These are phyloP conservation scores for Umbelopsis isabellina DNA, from an alignment of 192 early-diverging fungal species.

Conservation along the genomic window DNA sequence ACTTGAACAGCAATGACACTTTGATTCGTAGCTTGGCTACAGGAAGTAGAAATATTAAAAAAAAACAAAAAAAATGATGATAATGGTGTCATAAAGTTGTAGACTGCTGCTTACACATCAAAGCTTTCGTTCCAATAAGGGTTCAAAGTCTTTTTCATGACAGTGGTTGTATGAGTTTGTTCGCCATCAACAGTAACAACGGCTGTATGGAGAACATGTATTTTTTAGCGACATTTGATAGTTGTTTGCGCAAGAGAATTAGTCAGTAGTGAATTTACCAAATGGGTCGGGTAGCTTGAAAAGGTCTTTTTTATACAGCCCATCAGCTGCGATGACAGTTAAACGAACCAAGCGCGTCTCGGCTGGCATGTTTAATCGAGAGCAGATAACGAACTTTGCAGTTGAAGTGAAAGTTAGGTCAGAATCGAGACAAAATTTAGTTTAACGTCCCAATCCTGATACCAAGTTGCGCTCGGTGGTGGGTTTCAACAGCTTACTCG, in stretches of 20 bases:
- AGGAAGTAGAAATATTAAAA: neutral
- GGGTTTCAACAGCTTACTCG: neutral
- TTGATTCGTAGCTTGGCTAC: slow-evolving; percentile 68
- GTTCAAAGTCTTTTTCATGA: slow-evolving; percentile 86
- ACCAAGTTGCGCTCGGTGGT: slow-evolving; percentile 11
- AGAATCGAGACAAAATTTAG: slow-evolving; percentile 9
- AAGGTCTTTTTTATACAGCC: slow-evolving; percentile 87
- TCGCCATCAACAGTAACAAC: slow-evolving; percentile 94
- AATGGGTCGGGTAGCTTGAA: slow-evolving; percentile 91
- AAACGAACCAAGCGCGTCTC: slow-evolving; percentile 85
- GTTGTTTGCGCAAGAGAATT: slow-evolving; percentile 66
- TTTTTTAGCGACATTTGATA: slow-evolving; percentile 67
- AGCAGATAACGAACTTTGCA: neutral
- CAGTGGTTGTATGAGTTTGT: slow-evolving; percentile 91
- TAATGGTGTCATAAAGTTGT: neutral
- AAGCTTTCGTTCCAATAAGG: slow-evolving; percentile 95
- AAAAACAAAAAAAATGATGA: neutral
- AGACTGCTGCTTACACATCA: slow-evolving; percentile 20
- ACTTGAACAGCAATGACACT: slow-evolving; percentile 92
- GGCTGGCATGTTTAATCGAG: slow-evolving; percentile 46
- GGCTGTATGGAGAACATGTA: slow-evolving; percentile 91
- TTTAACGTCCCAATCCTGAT: slow-evolving; percentile 6
- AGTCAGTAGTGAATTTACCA: slow-evolving; percentile 57
- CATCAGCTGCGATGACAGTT: slow-evolving; percentile 87
- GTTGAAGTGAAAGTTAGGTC: neutral